These are phyloP conservation scores for Trichosporon inkin DNA, from an alignment of 1,284 basidiomycete species.

Conservation along the genomic window DNA sequence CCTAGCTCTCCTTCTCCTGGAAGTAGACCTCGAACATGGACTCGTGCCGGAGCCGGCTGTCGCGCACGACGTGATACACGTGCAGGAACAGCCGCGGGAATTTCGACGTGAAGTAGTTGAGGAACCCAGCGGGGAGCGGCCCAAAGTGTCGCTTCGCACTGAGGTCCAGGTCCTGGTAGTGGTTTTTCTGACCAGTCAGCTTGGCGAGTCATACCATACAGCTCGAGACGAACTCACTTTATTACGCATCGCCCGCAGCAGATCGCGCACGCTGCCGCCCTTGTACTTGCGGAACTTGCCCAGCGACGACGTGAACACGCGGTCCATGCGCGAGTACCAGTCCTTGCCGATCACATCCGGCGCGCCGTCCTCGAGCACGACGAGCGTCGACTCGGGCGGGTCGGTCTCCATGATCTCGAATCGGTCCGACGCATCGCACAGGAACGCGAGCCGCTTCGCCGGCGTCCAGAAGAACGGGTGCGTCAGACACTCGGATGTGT, in stretches of 20 bases:
- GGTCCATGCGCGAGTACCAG: conserved; percentile 84
- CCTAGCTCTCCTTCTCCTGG: conserved; percentile 13
- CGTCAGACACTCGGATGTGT: conserved; percentile 75
- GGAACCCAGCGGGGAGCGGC: conserved; percentile 83
- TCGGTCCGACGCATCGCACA: conserved; percentile 93
- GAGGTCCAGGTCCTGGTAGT: conserved; percentile 85
- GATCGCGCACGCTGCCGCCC: conserved; percentile 79
- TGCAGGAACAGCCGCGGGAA: conserved; percentile 89
- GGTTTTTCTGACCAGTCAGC: conserved; percentile 72
- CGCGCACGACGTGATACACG: conserved; percentile 71
- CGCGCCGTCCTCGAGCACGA: conserved; percentile 70
- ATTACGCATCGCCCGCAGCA: conserved; percentile 87
- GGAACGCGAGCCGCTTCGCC: conserved; percentile 76
- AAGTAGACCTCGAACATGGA: conserved; percentile 84
- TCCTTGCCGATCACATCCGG: conserved; percentile 69
- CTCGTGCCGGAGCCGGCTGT: conserved; percentile 65
- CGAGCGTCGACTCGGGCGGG: conserved; percentile 71
- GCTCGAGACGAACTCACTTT: conserved; percentile 61
- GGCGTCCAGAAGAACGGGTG: conserved; percentile 98
- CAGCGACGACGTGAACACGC: conserved; percentile 83
- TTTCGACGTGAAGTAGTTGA: conserved; percentile 86
- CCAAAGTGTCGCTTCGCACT: conserved; percentile 82
- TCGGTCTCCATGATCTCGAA: conserved; percentile 97
- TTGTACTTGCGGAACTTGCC: conserved; percentile 98
- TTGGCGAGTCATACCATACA: background rate